phyloP scores from a whole-genome alignment of 805 yeast genomes.

The Yarrowia sp. region DNA sequence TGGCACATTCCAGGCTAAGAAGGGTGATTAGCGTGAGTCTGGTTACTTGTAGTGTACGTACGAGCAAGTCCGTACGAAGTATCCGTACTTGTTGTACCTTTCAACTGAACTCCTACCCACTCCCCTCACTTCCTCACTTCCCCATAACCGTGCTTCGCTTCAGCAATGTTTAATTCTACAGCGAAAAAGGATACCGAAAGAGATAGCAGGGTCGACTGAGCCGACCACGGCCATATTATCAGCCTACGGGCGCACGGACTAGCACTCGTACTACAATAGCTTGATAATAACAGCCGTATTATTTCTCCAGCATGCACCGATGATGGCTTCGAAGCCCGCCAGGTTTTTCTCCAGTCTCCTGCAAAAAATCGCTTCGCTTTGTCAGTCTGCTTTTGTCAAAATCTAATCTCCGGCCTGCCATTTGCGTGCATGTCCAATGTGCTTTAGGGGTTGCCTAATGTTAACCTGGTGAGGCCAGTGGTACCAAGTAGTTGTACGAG shows the following conservation, averaged over 20 bases:
- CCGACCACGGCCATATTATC: too few species aligned
- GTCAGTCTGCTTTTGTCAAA: conserved; percentile 19
- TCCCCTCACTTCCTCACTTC: background rate
- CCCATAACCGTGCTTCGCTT: conserved; percentile 1
- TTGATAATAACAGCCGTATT: conserved; percentile 3
- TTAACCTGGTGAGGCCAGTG: conserved; percentile 9
- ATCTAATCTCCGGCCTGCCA: conserved; percentile 36
- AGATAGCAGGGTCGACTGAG: too few species aligned
- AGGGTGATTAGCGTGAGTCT: too few species aligned
- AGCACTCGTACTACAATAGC: too few species aligned
- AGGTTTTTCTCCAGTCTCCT: background rate
- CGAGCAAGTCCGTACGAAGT: too few species aligned
- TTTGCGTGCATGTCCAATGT: conserved; percentile 13
- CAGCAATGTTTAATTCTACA: conserved; percentile 7
- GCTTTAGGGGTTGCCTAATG: conserved; percentile 31
- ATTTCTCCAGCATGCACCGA: conserved; percentile 1
- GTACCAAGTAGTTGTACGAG: too few species aligned
- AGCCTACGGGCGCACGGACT: too few species aligned
- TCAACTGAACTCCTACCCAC: background rate
- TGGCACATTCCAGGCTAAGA: too few species aligned
- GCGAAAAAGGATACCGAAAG: background rate
- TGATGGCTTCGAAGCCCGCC: background rate
- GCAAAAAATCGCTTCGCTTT: conserved; percentile 10
- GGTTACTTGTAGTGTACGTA: too few species aligned
- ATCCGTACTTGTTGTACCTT: too few species aligned